Conservation (phyloP, 371 early-diverging fungal genomes). For the Encephalitozoon cuniculi region DNA sequence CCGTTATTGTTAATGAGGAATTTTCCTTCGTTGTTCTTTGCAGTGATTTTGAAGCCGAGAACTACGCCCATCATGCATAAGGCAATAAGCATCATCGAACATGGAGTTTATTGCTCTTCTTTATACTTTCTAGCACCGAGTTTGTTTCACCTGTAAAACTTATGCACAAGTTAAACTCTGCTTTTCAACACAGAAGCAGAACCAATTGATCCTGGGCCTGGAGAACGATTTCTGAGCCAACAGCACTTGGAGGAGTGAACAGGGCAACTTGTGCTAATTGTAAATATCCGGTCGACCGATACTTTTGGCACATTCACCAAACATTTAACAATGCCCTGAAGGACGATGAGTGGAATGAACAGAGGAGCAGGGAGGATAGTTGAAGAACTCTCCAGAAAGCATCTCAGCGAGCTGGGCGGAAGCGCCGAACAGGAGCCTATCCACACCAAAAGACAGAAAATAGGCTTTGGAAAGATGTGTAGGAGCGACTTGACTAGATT, state of each 20-base stretch:
- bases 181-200: not conserved
- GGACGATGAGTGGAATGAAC: not conserved
- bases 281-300: no score
- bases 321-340: not conserved
- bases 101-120: not conserved
- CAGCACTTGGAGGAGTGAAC: no score
- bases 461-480: not conserved
- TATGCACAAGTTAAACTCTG: not conserved
- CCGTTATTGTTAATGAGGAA: not conserved
- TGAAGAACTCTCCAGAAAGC: not conserved
- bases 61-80: not conserved
- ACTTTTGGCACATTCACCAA: not conserved
- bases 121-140: no score
- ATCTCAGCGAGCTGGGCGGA: not conserved
- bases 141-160: not conserved
- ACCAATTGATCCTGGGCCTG: no score
- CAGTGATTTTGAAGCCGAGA: not conserved
- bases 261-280: no score
- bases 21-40: not conserved
- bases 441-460: not conserved
- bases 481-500: not conserved
- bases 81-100: not conserved
- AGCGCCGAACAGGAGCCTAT: not conserved
- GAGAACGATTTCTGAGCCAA: no score
- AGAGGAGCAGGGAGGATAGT: not conserved